Evolutionary conservation across 805 yeast genomes (phyloP).

Genomic region (Saccharomycopsis selenospora): DNA sequence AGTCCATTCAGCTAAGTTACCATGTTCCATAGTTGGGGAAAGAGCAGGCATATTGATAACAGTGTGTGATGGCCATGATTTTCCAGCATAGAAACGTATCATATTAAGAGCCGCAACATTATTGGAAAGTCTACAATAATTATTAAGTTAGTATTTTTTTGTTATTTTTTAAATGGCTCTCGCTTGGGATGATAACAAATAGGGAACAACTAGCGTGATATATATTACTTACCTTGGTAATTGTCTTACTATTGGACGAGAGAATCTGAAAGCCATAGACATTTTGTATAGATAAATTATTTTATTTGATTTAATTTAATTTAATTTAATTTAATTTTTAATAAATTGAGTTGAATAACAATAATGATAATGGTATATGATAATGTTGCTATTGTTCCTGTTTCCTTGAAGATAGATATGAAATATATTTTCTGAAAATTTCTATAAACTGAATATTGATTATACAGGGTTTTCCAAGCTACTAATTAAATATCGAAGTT

Average conservation of each 20-base stretch:
- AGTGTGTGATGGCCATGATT: constrained; percentile 79
- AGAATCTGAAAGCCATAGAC: constrained; percentile 30
- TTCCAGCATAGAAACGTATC: constrained; percentile 30
- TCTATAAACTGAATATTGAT: not conserved
- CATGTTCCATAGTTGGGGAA: constrained; percentile 99
- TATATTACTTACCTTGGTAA: constrained; percentile 8
- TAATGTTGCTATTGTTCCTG: not conserved
- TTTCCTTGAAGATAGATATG: not conserved
- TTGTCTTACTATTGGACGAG: constrained; percentile 16
- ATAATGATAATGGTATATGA: not conserved
- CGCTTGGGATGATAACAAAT: not conserved
- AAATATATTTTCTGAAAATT: not conserved
- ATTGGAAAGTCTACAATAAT: not conserved
- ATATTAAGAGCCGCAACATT: constrained; percentile 7
- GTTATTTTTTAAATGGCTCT: too few species aligned
- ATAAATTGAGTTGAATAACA: not conserved
- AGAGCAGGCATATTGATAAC: constrained; percentile 97
- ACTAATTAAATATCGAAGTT: too few species aligned
- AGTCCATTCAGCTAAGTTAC: constrained; percentile 84
- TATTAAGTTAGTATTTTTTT: not conserved
- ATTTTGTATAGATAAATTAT: constrained; percentile 6
- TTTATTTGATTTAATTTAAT: too few species aligned
- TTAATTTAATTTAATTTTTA: not conserved
- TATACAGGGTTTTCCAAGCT: too few species aligned
- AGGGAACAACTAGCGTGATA: not conserved